Evolutionary conservation across 2,329 filamentous ascomycete species (phyloP).

Genomic region (Alternaria ventricosa): DNA sequence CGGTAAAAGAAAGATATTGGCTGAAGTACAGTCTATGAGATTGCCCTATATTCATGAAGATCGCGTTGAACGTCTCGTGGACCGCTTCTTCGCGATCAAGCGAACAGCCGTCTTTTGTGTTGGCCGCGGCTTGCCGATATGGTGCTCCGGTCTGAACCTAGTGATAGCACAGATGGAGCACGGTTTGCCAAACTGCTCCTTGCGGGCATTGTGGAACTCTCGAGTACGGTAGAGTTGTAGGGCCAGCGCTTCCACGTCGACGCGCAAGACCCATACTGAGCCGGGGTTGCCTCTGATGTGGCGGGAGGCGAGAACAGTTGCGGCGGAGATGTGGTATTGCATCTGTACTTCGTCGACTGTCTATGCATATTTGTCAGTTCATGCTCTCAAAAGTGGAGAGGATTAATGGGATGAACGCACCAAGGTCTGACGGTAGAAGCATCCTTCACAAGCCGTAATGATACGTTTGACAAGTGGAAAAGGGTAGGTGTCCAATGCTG

Average conservation of each 20-base stretch:
- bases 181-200: conserved; percentile 30
- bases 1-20: not conserved
- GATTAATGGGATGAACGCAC: conserved; percentile 13
- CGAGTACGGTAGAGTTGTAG: conserved; percentile 38
- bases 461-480: conserved; percentile 25
- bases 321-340: conserved; percentile 36
- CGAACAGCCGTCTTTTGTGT: not conserved
- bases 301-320: conserved; percentile 19
- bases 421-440: conserved; percentile 39
- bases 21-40: not conserved
- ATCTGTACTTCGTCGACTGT: conserved; percentile 34
- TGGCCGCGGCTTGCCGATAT: not conserved
- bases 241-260: conserved; percentile 40
- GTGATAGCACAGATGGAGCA: conserved; percentile 34
- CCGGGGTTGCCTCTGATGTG: conserved; percentile 22
- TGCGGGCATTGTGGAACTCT: conserved; percentile 33
- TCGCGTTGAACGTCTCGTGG: not conserved
- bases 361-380: conserved; percentile 15
- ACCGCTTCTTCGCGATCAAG: not conserved
- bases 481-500: conserved; percentile 32
- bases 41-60: not conserved
- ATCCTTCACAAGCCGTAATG: conserved; percentile 32
- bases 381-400: not conserved
- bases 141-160: not conserved
- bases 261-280: conserved; percentile 34